phyloP scores from a whole-genome alignment of 1,284 basidiomycete species.

The Sutorius eximius region DNA sequence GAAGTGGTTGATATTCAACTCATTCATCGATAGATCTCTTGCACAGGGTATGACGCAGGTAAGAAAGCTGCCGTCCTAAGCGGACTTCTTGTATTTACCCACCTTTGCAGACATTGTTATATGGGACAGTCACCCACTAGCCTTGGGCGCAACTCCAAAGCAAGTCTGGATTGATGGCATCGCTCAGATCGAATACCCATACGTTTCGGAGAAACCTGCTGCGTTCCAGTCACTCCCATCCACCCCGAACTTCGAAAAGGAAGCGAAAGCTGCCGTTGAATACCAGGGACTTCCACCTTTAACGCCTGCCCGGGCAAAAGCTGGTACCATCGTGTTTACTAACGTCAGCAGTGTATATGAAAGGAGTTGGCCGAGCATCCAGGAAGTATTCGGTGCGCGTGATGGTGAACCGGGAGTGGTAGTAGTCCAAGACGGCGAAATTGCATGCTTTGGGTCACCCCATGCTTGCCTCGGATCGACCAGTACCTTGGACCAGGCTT shows the following conservation, averaged over 20 bases:
- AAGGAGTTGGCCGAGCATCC: conserved; percentile 30
- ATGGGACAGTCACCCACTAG: conserved; percentile 79
- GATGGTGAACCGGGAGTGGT: conserved; percentile 35
- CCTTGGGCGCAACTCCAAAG: conserved; percentile 68
- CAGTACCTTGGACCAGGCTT: conserved; percentile 4
- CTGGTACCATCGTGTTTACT: conserved; percentile 52
- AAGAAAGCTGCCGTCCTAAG: neutral
- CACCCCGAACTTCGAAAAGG: conserved; percentile 60
- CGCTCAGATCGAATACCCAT: conserved; percentile 51
- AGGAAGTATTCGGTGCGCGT: conserved; percentile 21
- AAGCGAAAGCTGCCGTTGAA: conserved; percentile 53
- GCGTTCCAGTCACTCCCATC: conserved; percentile 49
- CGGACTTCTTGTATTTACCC: neutral
- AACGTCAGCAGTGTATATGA: conserved; percentile 55
- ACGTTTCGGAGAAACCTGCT: conserved; percentile 45
- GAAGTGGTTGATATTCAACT: conserved; percentile 20
- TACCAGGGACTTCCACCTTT: conserved; percentile 70
- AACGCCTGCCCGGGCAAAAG: conserved; percentile 36
- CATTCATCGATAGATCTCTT: neutral
- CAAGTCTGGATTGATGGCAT: conserved; percentile 77
- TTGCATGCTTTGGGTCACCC: conserved; percentile 41
- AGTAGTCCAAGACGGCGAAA: conserved; percentile 42
- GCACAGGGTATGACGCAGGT: conserved; percentile 51
- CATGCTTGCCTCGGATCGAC: conserved; percentile 16
- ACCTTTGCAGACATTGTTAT: conserved; percentile 51